Evolutionary conservation across 2,329 filamentous ascomycete species (phyloP).

Genomic region (Stenocarpella maydis): DNA sequence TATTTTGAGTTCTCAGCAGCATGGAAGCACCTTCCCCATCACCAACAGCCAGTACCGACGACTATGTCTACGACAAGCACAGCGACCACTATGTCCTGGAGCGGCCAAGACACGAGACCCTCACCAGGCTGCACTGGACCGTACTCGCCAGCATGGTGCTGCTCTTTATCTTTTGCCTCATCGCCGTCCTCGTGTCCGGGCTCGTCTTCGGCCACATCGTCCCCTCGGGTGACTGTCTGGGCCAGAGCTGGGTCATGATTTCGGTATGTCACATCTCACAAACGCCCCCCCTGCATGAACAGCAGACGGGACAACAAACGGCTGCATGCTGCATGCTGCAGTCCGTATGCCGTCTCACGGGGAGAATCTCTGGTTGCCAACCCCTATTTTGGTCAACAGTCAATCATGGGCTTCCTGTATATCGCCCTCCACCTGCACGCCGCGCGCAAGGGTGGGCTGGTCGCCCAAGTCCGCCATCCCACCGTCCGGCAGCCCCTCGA

Average conservation of each 20-base stretch:
- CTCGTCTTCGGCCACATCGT: constrained; percentile 32
- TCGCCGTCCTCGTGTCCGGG: constrained; percentile 30
- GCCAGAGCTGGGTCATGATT: constrained; percentile 36
- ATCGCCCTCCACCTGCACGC: constrained; percentile 44
- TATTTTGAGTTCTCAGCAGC: neutral
- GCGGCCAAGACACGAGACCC: neutral
- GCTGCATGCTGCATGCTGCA: constrained; percentile 16
- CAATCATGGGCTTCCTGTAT: constrained; percentile 44
- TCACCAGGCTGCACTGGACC: constrained; percentile 17
- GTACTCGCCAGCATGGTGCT: constrained; percentile 25
- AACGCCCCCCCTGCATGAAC: neutral
- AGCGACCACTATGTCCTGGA: constrained; percentile 8
- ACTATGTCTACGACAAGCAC: constrained; percentile 33
- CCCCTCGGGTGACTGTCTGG: constrained; percentile 26
- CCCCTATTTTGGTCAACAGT: constrained; percentile 36
- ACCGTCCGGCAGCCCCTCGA: constrained; percentile 43
- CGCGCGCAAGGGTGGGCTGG: constrained; percentile 37
- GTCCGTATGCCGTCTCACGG: neutral
- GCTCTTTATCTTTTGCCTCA: constrained; percentile 33
- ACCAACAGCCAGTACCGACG: constrained; percentile 25
- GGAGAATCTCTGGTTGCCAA: neutral
- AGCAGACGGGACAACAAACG: constrained; percentile 17
- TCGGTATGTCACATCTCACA: constrained; percentile 32
- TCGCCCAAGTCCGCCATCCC: constrained; percentile 37
- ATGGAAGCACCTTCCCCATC: constrained; percentile 29